These are phyloP conservation scores for Acacia acuminata DNA, from an alignment of 306 rosid genomes.

Conservation along the genomic window DNA sequence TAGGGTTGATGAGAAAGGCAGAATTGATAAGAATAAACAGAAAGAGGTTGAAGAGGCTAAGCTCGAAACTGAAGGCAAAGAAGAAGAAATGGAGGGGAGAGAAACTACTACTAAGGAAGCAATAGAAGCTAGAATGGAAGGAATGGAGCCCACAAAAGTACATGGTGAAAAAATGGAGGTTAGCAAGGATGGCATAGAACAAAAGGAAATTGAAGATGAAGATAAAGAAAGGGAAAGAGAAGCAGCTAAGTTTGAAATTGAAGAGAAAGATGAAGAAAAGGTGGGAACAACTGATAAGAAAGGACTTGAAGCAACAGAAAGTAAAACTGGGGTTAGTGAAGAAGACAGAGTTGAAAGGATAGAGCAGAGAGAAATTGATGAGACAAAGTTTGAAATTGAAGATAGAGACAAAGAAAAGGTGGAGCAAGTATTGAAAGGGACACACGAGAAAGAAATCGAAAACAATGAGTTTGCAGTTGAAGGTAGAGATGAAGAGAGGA, in stretches of 20 bases:
- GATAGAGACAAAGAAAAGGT: neutral
- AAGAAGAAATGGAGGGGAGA: neutral
- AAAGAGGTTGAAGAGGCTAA: conserved; percentile 24
- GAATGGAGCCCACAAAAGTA: neutral
- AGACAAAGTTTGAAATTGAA: neutral
- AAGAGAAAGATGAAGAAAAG: neutral
- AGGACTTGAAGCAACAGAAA: neutral
- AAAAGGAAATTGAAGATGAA: conserved; percentile 15
- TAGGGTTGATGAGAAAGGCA: conserved; percentile 17
- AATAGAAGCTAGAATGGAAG: conserved; percentile 5
- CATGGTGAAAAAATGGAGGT: neutral
- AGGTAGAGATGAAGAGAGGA: neutral
- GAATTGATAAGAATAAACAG: neutral
- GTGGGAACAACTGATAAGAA: neutral
- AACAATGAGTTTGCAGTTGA: neutral
- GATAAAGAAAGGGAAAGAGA: conserved; percentile 15
- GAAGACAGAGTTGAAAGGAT: neutral
- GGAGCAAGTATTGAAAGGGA: neutral
- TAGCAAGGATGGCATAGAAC: neutral
- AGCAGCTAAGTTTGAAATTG: conserved; percentile 19
- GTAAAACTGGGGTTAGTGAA: neutral
- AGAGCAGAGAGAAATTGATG: neutral
- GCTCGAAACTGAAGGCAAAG: neutral
- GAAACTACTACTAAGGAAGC: neutral
- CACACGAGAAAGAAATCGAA: neutral